phyloP scores from a whole-genome alignment of 1,139 yeast genomes.

The Candida sp. region DNA sequence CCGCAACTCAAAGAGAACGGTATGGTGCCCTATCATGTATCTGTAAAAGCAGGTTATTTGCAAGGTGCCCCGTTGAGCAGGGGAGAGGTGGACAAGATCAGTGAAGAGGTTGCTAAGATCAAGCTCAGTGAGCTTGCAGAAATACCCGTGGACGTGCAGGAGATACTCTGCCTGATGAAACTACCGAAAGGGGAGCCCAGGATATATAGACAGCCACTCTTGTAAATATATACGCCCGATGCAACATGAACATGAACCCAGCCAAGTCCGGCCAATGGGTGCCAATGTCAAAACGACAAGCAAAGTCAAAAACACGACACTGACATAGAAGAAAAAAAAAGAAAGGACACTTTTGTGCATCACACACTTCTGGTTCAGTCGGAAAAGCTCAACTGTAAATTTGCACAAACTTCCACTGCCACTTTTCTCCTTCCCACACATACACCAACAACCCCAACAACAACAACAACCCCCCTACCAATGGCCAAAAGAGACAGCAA shows the following conservation, averaged over 20 bases:
- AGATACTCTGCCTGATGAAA: neutral
- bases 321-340: too few species aligned
- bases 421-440: neutral
- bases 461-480: neutral
- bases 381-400: too few species aligned
- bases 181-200: neutral
- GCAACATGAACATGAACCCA: too few species aligned
- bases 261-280: neutral
- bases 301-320: neutral
- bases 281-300: neutral
- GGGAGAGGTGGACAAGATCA: neutral
- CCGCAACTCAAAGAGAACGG: neutral
- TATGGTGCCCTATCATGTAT: neutral
- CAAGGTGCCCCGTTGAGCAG: neutral
- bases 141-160: slow-evolving; percentile 4
- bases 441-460: too few species aligned
- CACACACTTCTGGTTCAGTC: too few species aligned
- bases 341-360: too few species aligned
- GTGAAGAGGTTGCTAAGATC: neutral
- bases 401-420: too few species aligned
- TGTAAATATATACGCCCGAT: neutral
- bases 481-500: slow-evolving; percentile 14
- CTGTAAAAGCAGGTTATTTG: slow-evolving; percentile 3
- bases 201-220: neutral
- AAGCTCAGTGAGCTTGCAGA: slow-evolving; percentile 2